phyloP scores from a whole-genome alignment of 106 monocot species.

The Dioscorea zingiberensis region DNA sequence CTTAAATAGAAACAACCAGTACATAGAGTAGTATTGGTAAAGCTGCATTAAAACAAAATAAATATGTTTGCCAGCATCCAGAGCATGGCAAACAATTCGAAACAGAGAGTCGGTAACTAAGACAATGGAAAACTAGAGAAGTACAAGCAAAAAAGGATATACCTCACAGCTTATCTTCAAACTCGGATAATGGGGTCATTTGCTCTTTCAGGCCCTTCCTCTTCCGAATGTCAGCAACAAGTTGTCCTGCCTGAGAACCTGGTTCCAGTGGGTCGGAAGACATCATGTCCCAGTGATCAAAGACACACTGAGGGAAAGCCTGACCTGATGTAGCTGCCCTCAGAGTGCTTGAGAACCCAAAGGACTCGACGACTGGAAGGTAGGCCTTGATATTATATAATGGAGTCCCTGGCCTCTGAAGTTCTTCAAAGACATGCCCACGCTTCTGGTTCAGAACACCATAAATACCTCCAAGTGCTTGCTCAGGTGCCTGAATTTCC shows the following conservation, averaged over 20 bases:
- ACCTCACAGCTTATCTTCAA: constrained; percentile 30
- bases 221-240: constrained; percentile 26
- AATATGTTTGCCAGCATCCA: not conserved
- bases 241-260: constrained; percentile 8
- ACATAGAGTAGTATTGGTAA: not conserved
- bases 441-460: constrained; percentile 37
- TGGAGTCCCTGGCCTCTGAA: constrained; percentile 27
- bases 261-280: constrained; percentile 21
- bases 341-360: constrained; percentile 20
- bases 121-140: not conserved
- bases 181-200: constrained; percentile 34
- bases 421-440: constrained; percentile 35
- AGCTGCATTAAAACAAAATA: not conserved
- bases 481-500: constrained; percentile 45
- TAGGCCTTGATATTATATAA: constrained; percentile 42
- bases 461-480: constrained; percentile 33
- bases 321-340: constrained; percentile 37
- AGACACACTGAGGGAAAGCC: constrained; percentile 41
- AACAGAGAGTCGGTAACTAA: not conserved
- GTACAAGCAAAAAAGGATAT: not conserved
- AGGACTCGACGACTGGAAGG: constrained; percentile 29
- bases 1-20: not conserved
- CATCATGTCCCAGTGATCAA: constrained; percentile 44
- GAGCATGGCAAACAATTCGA: not conserved
- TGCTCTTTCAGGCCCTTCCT: constrained; percentile 39